Conservation (phyloP, 768 basidiomycete genomes). For the Candolleomyces eurysporus region DNA sequence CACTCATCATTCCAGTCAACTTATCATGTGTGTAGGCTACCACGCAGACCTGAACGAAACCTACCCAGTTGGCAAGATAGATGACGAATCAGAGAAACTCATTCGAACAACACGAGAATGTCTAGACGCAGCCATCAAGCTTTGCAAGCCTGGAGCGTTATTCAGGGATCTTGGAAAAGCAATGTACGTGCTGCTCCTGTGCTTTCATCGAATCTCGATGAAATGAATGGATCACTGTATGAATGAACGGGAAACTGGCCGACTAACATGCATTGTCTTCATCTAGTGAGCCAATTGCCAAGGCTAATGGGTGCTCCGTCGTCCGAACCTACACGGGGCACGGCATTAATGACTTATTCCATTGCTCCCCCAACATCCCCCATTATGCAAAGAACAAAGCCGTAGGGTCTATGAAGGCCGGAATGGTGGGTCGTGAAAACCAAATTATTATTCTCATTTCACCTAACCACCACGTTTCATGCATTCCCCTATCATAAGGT, state of each 20-base stretch:
- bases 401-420: conserved; percentile 88
- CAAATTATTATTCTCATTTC: background rate
- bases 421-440: conserved; percentile 62
- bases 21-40: conserved; percentile 51
- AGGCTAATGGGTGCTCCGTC: conserved; percentile 80
- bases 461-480: background rate
- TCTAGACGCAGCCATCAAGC: conserved; percentile 84
- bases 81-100: conserved; percentile 79
- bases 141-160: conserved; percentile 91
- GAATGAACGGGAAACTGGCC: no score
- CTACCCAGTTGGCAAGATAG: conserved; percentile 84
- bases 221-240: no score
- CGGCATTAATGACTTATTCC: conserved; percentile 86
- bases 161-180: conserved; percentile 85
- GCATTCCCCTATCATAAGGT: conserved; percentile 28
- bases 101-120: conserved; percentile 81
- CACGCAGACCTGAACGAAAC: conserved; percentile 94
- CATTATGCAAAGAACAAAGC: conserved; percentile 96
- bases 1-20: background rate
- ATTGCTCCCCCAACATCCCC: conserved; percentile 81
- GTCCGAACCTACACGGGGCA: conserved; percentile 93
- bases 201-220: background rate
- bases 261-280: background rate
- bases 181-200: conserved; percentile 55
- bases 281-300: conserved; percentile 81